A percentile compares a stretch with the other conserved stretches of the same genome.
Conservation (phyloP, 768 basidiomycete genomes). For the Naematelia aurantialba region DNA sequence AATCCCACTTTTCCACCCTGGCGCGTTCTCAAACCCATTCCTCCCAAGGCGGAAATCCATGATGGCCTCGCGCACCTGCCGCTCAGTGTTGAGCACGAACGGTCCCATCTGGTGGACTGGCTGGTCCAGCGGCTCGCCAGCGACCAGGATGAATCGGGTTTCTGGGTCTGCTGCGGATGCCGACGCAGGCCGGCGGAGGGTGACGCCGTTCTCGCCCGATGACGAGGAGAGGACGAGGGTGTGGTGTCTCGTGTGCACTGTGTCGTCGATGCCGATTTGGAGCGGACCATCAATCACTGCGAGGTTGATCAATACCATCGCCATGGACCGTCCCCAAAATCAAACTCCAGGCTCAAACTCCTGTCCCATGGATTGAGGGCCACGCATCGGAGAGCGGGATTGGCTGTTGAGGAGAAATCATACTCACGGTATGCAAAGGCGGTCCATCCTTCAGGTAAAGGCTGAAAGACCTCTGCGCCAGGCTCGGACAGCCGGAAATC, state of each 20-base stretch:
- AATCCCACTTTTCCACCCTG: slow-evolving; percentile 80
- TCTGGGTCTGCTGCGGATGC: slow-evolving; percentile 52
- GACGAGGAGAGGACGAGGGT: slow-evolving; percentile 76
- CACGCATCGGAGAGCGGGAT: not conserved
- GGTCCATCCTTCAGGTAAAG: slow-evolving; percentile 83
- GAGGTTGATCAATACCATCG: not conserved
- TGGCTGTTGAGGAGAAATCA: not conserved
- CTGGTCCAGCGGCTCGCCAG: slow-evolving; percentile 86
- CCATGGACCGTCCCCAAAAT: too few species aligned
- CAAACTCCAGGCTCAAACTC: too few species aligned
- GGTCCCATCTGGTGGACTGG: slow-evolving; percentile 64
- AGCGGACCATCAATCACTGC: slow-evolving; percentile 67
- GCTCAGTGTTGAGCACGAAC: slow-evolving; percentile 70
- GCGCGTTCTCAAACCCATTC: slow-evolving; percentile 90
- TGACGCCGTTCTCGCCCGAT: slow-evolving; percentile 63
- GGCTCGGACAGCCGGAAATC: slow-evolving; percentile 67
- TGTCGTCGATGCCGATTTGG: slow-evolving; percentile 56
- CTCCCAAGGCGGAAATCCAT: slow-evolving; percentile 69
- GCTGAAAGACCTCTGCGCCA: slow-evolving; percentile 67
- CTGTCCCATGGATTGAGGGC: not conserved
- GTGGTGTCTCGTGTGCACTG: slow-evolving; percentile 61
- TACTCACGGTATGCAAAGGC: slow-evolving; percentile 74
- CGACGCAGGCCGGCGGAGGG: slow-evolving; percentile 55
- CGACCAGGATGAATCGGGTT: slow-evolving; percentile 72
- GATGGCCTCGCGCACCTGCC: slow-evolving; percentile 78